These are phyloP conservation scores for Geotrichum ghanense DNA, from an alignment of 805 yeast species.

Conservation along the genomic window DNA sequence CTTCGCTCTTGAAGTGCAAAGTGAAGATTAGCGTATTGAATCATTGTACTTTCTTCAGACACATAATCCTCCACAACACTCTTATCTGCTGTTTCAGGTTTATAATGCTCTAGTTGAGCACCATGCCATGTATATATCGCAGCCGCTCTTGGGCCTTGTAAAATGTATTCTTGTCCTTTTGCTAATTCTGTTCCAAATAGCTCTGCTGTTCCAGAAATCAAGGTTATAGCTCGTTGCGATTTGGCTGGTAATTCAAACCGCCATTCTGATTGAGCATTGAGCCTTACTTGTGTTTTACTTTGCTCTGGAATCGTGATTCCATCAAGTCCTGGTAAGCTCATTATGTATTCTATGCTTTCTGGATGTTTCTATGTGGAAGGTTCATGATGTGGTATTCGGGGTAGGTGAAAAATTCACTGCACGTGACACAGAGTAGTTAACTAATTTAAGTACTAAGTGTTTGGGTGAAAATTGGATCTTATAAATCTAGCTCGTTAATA, in stretches of 20 bases:
- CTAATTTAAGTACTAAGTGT: no score
- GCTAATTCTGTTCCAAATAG: constrained; percentile 90
- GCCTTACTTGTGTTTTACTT: constrained; percentile 11
- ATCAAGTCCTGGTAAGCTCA: not conserved
- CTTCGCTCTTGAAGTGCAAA: constrained; percentile 58
- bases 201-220: constrained; percentile 68
- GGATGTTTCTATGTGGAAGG: no score
- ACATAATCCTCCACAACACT: constrained; percentile 36
- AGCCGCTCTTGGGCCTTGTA: constrained; percentile 38
- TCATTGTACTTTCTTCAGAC: constrained; percentile 61
- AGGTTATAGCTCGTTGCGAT: constrained; percentile 11
- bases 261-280: constrained; percentile 48
- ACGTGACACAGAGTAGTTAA: no score
- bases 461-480: no score
- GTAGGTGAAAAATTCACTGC: no score
- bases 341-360: no score
- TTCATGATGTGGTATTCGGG: no score
- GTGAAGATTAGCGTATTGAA: constrained; percentile 55
- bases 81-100: constrained; percentile 5
- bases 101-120: constrained; percentile 41
- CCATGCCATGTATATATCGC: constrained; percentile 57
- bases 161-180: constrained; percentile 46
- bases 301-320: not conserved
- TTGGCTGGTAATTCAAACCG: constrained; percentile 38
- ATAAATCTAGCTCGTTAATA: no score